Conservation (phyloP, 73 alveolate species). For the Diophrys sp. region DNA sequence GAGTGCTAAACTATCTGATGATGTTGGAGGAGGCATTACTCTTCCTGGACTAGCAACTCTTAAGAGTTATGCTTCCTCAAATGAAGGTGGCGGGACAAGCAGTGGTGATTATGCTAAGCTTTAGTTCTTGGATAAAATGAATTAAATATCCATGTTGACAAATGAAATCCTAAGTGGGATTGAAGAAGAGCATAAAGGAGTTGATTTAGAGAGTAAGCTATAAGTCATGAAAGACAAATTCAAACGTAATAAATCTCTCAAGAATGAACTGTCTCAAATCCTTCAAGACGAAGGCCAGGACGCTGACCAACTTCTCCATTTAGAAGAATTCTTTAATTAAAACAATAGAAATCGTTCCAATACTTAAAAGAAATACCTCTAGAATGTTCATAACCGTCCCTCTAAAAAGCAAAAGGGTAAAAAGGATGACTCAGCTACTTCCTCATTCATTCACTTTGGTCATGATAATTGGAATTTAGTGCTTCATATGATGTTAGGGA, state of each 20-base stretch:
- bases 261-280: not conserved
- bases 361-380: not conserved
- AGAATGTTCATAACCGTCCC: not conserved
- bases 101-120: no score
- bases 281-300: not conserved
- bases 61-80: no score
- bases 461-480: conserved; percentile 88
- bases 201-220: not conserved
- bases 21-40: no score
- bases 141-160: not conserved
- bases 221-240: not conserved
- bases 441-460: conserved; percentile 70
- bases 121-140: not conserved
- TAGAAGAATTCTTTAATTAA: not conserved
- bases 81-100: no score
- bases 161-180: not conserved
- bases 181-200: not conserved
- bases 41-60: no score
- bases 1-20: no score
- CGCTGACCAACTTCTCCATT: not conserved
- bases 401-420: not conserved
- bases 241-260: not conserved
- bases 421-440: no score
- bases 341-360: not conserved
- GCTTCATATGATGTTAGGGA: conserved; percentile 90